phyloP scores from a whole-genome alignment of 352 stramenopile genomes.

The Chrysophaeum taylorii region DNA sequence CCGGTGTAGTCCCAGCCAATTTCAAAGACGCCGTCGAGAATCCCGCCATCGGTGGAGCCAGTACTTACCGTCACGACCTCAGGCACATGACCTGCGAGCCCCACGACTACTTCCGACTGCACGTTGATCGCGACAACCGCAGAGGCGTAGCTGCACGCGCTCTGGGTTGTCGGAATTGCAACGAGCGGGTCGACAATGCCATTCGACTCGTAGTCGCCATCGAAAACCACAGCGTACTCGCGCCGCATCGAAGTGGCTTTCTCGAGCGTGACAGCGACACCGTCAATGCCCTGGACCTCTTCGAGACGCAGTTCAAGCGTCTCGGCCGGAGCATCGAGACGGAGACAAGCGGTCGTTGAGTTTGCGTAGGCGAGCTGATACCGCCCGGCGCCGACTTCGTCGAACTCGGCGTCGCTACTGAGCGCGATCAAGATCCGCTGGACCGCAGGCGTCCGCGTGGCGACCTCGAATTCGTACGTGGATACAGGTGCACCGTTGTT shows the following conservation, averaged over 20 bases:
- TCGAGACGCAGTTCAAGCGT: conserved; percentile 62
- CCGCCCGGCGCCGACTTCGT: conserved; percentile 11
- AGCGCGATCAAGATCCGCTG: conserved; percentile 35
- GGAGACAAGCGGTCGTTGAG: conserved; percentile 38
- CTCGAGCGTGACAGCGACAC: conserved; percentile 51
- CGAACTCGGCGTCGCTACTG: background rate
- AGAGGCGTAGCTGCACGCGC: background rate
- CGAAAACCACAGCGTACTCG: conserved; percentile 31
- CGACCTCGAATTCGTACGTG: conserved; percentile 43
- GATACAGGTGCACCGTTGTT: conserved; percentile 35
- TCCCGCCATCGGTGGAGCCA: background rate
- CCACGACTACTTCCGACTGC: background rate
- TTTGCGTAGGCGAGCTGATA: conserved; percentile 33
- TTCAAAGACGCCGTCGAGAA: conserved; percentile 2
- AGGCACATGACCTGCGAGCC: background rate
- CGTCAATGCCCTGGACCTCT: conserved; percentile 70
- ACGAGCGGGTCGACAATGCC: conserved; percentile 47
- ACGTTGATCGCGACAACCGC: background rate
- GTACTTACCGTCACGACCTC: conserved; percentile 3
- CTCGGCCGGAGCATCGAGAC: conserved; percentile 39
- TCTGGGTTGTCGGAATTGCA: conserved; percentile 44
- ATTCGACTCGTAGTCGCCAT: conserved; percentile 34
- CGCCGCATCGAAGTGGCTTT: too few species aligned
- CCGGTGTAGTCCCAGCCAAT: conserved; percentile 6
- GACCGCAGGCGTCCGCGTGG: conserved; percentile 30